Evolutionary conservation across 768 basidiomycete species (phyloP).

Genomic region (Psilocybe azurescens): DNA sequence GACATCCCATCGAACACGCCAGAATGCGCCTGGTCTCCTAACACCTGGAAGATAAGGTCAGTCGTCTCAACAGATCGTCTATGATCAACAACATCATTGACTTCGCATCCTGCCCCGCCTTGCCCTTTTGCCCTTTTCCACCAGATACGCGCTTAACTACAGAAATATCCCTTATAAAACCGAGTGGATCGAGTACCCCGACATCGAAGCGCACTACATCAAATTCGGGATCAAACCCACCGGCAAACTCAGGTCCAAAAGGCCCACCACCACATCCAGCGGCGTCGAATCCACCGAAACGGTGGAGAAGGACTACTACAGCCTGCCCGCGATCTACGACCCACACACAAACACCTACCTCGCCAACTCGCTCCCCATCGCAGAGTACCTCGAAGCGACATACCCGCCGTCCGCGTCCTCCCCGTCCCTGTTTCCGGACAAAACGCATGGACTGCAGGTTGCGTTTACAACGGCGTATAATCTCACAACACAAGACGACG

Average conservation of each 20-base stretch:
- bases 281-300: slow-evolving; percentile 22
- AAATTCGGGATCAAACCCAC: slow-evolving; percentile 44
- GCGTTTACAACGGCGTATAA: slow-evolving; percentile 16
- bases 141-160: slow-evolving; percentile 38
- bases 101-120: no score
- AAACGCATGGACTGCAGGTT: slow-evolving; percentile 17
- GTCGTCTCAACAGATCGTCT: not conserved
- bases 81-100: no score
- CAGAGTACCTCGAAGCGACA: slow-evolving; percentile 52
- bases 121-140: no score
- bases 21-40: slow-evolving; percentile 37
- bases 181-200: slow-evolving; percentile 54
- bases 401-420: slow-evolving; percentile 51
- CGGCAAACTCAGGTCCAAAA: not conserved
- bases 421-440: slow-evolving; percentile 38
- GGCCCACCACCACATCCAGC: no score
- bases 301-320: slow-evolving; percentile 39
- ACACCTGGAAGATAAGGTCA: slow-evolving; percentile 40
- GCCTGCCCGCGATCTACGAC: slow-evolving; percentile 56
- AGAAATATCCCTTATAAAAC: slow-evolving; percentile 47
- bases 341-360: slow-evolving; percentile 41
- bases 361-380: slow-evolving; percentile 51
- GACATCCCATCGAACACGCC: slow-evolving; percentile 38
- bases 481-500: not conserved
- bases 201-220: slow-evolving; percentile 42